A percentile compares a stretch with the other conserved stretches of the same genome.
These are phyloP conservation scores for Phytophthora lateralis DNA, from an alignment of 352 stramenopile species.

Conservation along the genomic window DNA sequence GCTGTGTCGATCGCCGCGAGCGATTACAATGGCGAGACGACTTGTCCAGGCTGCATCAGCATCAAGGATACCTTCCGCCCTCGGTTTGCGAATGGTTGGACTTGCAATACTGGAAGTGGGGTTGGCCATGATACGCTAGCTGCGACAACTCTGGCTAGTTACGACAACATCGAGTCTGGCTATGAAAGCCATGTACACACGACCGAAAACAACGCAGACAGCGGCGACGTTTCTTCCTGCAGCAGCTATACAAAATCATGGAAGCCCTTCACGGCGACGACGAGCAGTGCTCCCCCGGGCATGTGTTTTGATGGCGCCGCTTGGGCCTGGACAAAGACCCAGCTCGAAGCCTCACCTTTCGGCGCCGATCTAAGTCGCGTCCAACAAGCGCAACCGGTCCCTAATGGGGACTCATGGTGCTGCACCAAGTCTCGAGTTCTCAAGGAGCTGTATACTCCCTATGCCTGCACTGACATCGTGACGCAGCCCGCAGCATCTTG, in stretches of 20 bases:
- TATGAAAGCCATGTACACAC: background rate
- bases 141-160: background rate
- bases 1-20: conserved; percentile 37
- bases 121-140: too few relatives aligned
- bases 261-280: background rate
- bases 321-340: background rate
- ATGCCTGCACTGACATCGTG: conserved; percentile 4
- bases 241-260: background rate
- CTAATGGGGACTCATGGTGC: background rate
- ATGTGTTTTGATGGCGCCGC: background rate
- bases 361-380: background rate
- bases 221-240: background rate
- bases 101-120: too few relatives aligned
- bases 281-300: background rate
- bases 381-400: background rate
- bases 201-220: conserved; percentile 3
- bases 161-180: background rate
- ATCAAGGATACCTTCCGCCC: conserved; percentile 55
- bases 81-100: background rate
- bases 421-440: background rate
- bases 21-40: conserved; percentile 39
- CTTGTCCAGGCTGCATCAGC: conserved; percentile 49
- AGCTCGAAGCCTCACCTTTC: background rate
- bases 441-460: conserved; percentile 8
- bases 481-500: background rate